Base-by-base conservation (phyloP, 345 rosid genomes). In the Citrus cavaleriei region DNA sequence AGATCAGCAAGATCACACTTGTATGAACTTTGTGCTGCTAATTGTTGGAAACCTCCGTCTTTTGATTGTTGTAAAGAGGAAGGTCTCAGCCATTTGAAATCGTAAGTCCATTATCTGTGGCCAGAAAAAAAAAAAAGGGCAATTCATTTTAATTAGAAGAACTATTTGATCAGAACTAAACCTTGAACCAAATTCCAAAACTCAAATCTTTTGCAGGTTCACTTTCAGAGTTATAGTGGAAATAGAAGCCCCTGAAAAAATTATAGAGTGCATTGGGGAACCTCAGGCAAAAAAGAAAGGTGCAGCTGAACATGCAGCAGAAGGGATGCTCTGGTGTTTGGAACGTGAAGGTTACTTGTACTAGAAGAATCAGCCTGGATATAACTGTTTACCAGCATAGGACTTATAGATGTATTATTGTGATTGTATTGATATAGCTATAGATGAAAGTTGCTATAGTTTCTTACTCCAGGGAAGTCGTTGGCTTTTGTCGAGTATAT, bases 281-380 rank as follows among this genome's bases (percentile, higher is more conserved):
- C 78, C 91, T 76, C 81, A 55, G 67, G 54, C 81, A 6, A 91
- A 83, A n/a, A 95, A 93, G 91, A 95, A 88, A 85, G 88, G 86
- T 65, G 95, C 97, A 2, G 93, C 98, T 4, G 98, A 95, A 83
- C 77, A 86, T 30, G 98, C 98, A 18, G 98, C 98, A 9, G 86
- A 91, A 86, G 98, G 88, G 22, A 93, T 93, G 19, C 63, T 95
- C 19, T 91, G 98, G 98, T 93, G 84, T 84, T 81, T 93, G 79
- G 78, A 84, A 72, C 85, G 81, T 25, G 74, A 73, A 70, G 93
- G 94, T 2, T 87, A 89, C 81, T 69, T 86, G 61, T 66, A 27
- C 21, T 77, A 72, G 73, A 70, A 19, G 10, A 25, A 54, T 12
- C 19, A 34, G 55, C 78, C 21, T 72, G 72, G 14, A 49, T 49